Base-by-base conservation (phyloP, 2,329 filamentous ascomycete genomes). In the Lasiodiplodia citricola region DNA sequence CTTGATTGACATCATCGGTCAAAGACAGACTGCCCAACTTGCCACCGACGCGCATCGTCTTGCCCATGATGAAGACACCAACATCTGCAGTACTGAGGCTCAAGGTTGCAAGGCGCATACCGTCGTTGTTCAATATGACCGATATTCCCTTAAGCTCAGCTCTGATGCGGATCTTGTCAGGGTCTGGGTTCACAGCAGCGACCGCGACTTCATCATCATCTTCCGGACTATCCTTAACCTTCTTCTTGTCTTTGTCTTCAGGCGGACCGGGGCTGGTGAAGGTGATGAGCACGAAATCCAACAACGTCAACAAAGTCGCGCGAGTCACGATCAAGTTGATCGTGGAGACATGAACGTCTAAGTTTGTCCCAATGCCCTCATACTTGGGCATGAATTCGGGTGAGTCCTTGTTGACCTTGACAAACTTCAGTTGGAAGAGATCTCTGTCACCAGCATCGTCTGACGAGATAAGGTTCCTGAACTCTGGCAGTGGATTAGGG, bases 401-500 rank as follows among this genome's bases (percentile, higher is more conserved):
- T 2, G 96, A 98, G 63, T 93, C 89, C 38, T 88, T 91, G 74
- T 96, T 97, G 69, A 98, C 93, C 77, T 92, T 93, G 70, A 93
- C 87, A 75, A 97, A 97, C 75, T 95, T 97, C 74, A 99, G 87
- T 64, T 91, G 89, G 73, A 99, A 92, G 14, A 99, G 87, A 73
- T 96, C 88, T 70, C 89, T 93, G 56, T 90, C 81, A 68, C 86
- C 83, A 51, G 85, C 87, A 31, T 91, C 89, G 75, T 97, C 95
- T 0, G 96, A 97, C 0, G 94, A 97, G n/a, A 99, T 89, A 63
- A 99, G 96, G 31, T 95, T 95, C 80, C 96, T 97, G 84, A 99
- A 99, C 75, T 98, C 95, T 8, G 91, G 91, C 0, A 92, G 84
- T 0, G 94, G 90, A 66, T 95, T 91, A 72, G 96, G 85, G 73